Percentiles rank a stretch among this genome's conserved stretches.
Evolutionary conservation across 495 filamentous ascomycete species (phyloP).

Genomic region (Aspergillus hancockii): DNA sequence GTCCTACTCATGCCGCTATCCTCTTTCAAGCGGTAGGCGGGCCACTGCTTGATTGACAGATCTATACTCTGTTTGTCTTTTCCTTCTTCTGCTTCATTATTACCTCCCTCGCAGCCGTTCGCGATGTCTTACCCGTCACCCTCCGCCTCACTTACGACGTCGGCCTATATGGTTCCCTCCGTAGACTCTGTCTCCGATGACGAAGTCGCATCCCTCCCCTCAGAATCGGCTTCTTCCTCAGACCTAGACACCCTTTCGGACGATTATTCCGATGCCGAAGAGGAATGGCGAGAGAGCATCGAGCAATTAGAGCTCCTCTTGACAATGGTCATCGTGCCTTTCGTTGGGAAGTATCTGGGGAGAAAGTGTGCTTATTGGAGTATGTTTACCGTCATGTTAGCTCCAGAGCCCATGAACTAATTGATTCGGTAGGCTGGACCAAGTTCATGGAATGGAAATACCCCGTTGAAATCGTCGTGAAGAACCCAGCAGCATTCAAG

Average conservation of each 20-base stretch:
- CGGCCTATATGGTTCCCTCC: slow-evolving; percentile 44
- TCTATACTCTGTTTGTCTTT: slow-evolving; percentile 11
- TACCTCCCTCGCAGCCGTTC: slow-evolving; percentile 7
- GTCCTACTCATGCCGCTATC: slow-evolving; percentile 27
- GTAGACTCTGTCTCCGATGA: slow-evolving; percentile 53
- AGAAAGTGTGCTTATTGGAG: slow-evolving; percentile 96
- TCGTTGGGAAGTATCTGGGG: slow-evolving; percentile 89
- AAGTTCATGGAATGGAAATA: slow-evolving; percentile 80
- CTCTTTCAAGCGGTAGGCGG: slow-evolving; percentile 39
- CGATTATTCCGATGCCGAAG: slow-evolving; percentile 77
- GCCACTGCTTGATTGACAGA: slow-evolving; percentile 32
- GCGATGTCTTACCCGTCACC: slow-evolving; percentile 33
- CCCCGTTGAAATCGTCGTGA: slow-evolving; percentile 63
- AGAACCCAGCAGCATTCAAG: slow-evolving; percentile 59
- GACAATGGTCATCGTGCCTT: slow-evolving; percentile 91
- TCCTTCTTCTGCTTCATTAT: slow-evolving; percentile 9
- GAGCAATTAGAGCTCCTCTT: slow-evolving; percentile 90
- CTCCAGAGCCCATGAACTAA: background rate
- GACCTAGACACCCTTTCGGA: slow-evolving; percentile 55
- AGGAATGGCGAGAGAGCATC: slow-evolving; percentile 89
- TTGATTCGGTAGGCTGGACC: slow-evolving; percentile 58
- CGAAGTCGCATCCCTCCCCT: slow-evolving; percentile 79
- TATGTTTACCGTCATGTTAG: slow-evolving; percentile 35
- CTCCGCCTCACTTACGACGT: slow-evolving; percentile 43
- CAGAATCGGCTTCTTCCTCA: slow-evolving; percentile 63